A percentile compares a stretch with the other conserved stretches of the same genome.
phyloP scores from a whole-genome alignment of 441 rosid species.

The Pelargonium fulgidum region DNA sequence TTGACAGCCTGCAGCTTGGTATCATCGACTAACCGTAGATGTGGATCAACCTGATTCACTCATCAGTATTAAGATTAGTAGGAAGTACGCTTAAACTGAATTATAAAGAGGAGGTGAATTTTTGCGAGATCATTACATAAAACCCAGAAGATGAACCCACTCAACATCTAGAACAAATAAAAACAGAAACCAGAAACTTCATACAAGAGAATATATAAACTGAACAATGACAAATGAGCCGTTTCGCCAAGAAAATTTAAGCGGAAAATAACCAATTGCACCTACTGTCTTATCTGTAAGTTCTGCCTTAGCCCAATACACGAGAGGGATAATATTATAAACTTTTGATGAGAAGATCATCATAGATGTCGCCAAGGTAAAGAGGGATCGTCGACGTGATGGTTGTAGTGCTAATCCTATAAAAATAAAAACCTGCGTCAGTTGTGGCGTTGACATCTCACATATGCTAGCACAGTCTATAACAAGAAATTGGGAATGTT shows the following conservation, averaged over 20 bases:
- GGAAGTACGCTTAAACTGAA: constrained; percentile 5
- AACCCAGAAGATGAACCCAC: neutral
- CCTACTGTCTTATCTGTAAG: constrained; percentile 60
- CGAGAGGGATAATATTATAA: constrained; percentile 49
- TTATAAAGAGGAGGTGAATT: neutral
- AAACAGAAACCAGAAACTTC: constrained; percentile 3
- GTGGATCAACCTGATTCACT: constrained; percentile 61
- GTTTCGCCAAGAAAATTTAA: too few relatives aligned
- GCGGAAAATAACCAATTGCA: neutral
- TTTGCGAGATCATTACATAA: neutral
- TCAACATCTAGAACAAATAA: neutral
- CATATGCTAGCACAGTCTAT: neutral
- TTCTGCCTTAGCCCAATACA: constrained; percentile 40
- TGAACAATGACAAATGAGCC: too few relatives aligned
- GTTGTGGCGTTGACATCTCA: constrained; percentile 12
- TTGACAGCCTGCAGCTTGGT: constrained; percentile 56
- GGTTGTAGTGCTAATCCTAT: constrained; percentile 66
- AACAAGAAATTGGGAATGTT: neutral
- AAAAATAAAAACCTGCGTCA: constrained; percentile 11
- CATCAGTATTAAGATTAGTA: constrained; percentile 4
- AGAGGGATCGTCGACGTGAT: constrained; percentile 73
- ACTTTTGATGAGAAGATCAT: constrained; percentile 78
- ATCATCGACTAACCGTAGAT: constrained; percentile 61
- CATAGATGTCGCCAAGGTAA: constrained; percentile 80
- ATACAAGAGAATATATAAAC: neutral